Base-by-base conservation (phyloP, 2,329 filamentous ascomycete species). In the Sarocladium brachiariae region DNA sequence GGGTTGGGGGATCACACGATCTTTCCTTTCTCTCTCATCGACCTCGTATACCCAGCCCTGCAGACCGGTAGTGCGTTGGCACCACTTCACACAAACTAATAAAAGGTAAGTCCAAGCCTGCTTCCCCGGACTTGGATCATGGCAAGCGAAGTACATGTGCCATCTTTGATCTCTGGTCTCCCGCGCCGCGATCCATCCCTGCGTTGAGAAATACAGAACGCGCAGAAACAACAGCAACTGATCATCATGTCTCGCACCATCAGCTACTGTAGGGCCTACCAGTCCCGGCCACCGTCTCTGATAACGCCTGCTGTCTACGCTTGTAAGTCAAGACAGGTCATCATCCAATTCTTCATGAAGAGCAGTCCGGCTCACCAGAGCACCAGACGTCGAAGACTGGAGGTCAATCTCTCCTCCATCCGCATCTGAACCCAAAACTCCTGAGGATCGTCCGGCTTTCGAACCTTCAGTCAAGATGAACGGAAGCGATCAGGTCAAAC, bases 401-500 rank as follows among this genome's bases (percentile, higher is more conserved):
- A 47, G 43, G 16, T 47, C 43, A 19, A 23, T 23, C n/a, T 47
- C 43, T 33, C 43, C 43, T 11, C 43, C 43, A 31, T 47, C 43
- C 19, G 43, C 43, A 31, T 47, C 43, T 31, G 43, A 47, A 18
- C 43, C 43, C 6, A 30, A 47, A 18, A 47, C 43, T 18, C 43
- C 43, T 21, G 43, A 47, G 16, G 43, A 47, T 33, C 33, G 43
- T 16, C 27, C 43, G 16, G 25, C 25, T 47, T n/a, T 47, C 27
- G 43, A 47, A 23, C 25, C 43, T 8, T 24, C 27, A 50, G 63
- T 69, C 57, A 70, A 68, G 53, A 79, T 81, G 75, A 75, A 73
- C 62, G 70, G 70, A 52, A 73, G 64, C 61, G 74, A 79, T 51
- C 67, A 77, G 59, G 63, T 71, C 50, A 74, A 75, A 62, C 63